Evolutionary conservation across 768 basidiomycete genomes (phyloP), one percentile per base, ranked within the genome.

Genomic region (Piloderma croceum): DNA sequence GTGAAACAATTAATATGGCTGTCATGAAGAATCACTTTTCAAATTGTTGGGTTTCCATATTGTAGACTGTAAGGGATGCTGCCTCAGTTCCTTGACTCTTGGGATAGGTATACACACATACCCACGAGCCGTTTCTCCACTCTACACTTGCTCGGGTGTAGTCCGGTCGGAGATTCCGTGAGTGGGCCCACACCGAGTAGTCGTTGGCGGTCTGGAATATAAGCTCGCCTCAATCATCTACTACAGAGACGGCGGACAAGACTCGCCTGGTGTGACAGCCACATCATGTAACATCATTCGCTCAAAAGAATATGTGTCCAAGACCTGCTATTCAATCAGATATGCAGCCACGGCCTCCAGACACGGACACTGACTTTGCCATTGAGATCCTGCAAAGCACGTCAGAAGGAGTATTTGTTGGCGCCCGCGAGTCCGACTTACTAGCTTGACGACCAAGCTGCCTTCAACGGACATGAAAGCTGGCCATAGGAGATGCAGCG

Each of bases 381-480:
- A 22, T 63, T 65, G 18, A 83, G 63, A 58, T 79, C 73, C 81
- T 32, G 20, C 34, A 10, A 15, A 41, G 19, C 31, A 22, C 33
- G 45, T 7, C 42, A 43, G 25, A 48, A 31, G n/a, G n/a, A n/a
- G n/a, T n/a, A n/a, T n/a, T n/a, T 41, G 31, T 43, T 47, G 31
- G 38, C 38, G 25, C 20, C 4, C 20, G 46, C 20, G 25, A 20
- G 37, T 31, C 12, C 22, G 22, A 52, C 70, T 48, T 53, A 81
- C 81, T 50, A 85, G 49, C 59, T 79, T 80, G 3, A 67, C 65
- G 9, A 83, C 79, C 46, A 67, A 64, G 40, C 70, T 75, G 15
- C 73, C 76, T 57, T 87, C 83, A 12, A 86, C 79, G 10, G 81
- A 82, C 41, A 86, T 58, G 67, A 88, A 84, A 6, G 74, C 83